These are phyloP conservation scores for Trichophaea hybrida DNA, from an alignment of 2,329 filamentous ascomycete genomes.

Conservation along the genomic window DNA sequence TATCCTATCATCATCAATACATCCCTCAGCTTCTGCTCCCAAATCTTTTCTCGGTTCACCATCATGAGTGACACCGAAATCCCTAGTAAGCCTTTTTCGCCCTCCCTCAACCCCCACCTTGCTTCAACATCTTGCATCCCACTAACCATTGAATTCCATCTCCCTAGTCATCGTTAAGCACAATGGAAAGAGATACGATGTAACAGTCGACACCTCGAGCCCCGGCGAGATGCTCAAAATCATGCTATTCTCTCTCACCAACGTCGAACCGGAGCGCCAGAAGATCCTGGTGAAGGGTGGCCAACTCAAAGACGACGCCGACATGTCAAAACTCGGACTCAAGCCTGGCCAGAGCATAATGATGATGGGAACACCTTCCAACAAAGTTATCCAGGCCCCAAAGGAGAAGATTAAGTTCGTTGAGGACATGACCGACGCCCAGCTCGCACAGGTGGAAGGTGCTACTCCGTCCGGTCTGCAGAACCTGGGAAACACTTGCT, in stretches of 20 bases:
- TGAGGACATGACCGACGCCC: conserved; percentile 95
- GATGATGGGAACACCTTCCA: conserved; percentile 87
- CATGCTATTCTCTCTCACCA: conserved; percentile 87
- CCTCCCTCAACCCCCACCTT: neutral
- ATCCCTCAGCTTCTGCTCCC: neutral
- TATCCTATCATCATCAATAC: neutral
- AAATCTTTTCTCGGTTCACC: neutral
- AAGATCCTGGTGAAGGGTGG: conserved; percentile 91
- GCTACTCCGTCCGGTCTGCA: conserved; percentile 76
- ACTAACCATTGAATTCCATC: conserved; percentile 30
- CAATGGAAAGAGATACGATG: conserved; percentile 83
- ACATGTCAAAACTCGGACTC: conserved; percentile 66
- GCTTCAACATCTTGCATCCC: neutral
- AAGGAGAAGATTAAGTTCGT: conserved; percentile 74
- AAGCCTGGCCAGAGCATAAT: conserved; percentile 80
- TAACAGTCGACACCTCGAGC: conserved; percentile 73
- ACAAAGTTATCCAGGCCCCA: conserved; percentile 51
- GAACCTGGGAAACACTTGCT: conserved; percentile 96
- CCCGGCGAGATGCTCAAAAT: conserved; percentile 90
- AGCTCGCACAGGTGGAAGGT: conserved; percentile 66
- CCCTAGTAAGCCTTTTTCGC: neutral
- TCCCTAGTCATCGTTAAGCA: conserved; percentile 75
- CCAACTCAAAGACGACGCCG: conserved; percentile 88
- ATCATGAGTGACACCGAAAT: conserved; percentile 6
- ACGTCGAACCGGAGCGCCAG: conserved; percentile 89